Base-by-base conservation (phyloP, 352 stramenopile species). In the Phytopythium delawarense region DNA sequence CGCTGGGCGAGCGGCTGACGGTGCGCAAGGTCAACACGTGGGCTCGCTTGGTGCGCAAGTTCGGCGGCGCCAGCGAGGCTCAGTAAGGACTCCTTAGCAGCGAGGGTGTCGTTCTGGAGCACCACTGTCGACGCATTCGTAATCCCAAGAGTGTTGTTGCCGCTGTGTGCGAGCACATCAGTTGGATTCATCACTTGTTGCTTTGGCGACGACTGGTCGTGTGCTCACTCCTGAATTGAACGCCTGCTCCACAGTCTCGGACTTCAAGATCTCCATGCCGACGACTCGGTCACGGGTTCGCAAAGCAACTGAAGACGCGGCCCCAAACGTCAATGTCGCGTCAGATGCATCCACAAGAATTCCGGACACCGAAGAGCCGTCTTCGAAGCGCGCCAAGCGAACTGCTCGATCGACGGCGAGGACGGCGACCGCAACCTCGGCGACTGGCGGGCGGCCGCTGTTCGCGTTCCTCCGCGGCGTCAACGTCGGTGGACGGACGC, bases 391-490 rank as follows among this genome's bases (percentile, higher is more conserved):
- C 45, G 45, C 21, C 45, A 51, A 51, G 45, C 45, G n/a, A 18
- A 8, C 25, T 0, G n/a, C 45, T 16, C 3, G n/a, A 0, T 32
- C 45, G 12, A 32, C n/a, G 20, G 7, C 42, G 6, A 28, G n/a
- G 20, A 23, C 13, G 9, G n/a, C 20, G n/a, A 11, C 16, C 15
- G 4, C 16, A 9, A 11, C 15, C 20, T 9, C 42, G 6, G 20
- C 7, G n/a, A 30, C n/a, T 13, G 20, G 20, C 20, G 21, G 1
- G 1, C 51, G 30, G 53, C 53, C n/a, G 23, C 12, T 48, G 30
- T 59, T 73, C 50, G 62, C 65, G 44, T 76, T 76, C 49, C 69
- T 76, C 25, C 69, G 69, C 16, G 69, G 65, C 25, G 69, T 75
- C 11, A 75, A 75, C 44, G 51, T 76, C n/a, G 62, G 62, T 7